A percentile compares a stretch with the other conserved stretches of the same genome.
These are phyloP conservation scores for Solanum bulbocastanum DNA, from an alignment of 257 asterid genomes.

Conservation along the genomic window DNA sequence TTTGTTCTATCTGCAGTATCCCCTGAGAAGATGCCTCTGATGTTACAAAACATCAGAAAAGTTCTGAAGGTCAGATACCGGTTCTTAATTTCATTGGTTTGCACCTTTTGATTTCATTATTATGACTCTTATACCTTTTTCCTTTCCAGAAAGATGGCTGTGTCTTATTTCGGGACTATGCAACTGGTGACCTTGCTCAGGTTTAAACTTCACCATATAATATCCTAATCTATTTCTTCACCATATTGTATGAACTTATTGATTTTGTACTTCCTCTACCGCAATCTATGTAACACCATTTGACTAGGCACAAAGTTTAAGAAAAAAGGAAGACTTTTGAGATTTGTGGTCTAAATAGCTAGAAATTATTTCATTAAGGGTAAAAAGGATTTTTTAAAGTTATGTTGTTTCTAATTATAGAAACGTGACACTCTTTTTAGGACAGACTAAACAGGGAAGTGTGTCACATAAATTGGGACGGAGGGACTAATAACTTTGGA, in stretches of 20 bases:
- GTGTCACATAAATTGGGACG: background rate
- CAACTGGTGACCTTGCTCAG: constrained; percentile 98
- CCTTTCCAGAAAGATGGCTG: constrained; percentile 69
- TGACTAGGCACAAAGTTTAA: background rate
- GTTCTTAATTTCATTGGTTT: background rate
- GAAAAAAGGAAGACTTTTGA: background rate
- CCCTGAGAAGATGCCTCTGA: constrained; percentile 82
- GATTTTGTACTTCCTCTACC: background rate
- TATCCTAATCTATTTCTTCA: background rate
- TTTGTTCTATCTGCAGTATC: constrained; percentile 98
- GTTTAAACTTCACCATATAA: constrained; percentile 27
- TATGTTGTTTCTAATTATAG: background rate
- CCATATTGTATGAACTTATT: background rate
- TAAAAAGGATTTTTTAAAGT: background rate
- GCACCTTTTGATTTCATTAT: constrained; percentile 8
- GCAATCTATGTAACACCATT: background rate
- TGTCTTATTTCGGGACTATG: constrained; percentile 90
- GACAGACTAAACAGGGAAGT: background rate
- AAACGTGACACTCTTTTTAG: background rate
- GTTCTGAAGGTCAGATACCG: constrained; percentile 56
- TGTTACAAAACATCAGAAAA: constrained; percentile 63
- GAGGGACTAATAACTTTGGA: background rate
- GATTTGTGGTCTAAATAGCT: background rate
- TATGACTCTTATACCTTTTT: background rate
- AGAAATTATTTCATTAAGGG: background rate